Conservation (phyloP, 768 basidiomycete species). For the Leccinellum luteum region DNA sequence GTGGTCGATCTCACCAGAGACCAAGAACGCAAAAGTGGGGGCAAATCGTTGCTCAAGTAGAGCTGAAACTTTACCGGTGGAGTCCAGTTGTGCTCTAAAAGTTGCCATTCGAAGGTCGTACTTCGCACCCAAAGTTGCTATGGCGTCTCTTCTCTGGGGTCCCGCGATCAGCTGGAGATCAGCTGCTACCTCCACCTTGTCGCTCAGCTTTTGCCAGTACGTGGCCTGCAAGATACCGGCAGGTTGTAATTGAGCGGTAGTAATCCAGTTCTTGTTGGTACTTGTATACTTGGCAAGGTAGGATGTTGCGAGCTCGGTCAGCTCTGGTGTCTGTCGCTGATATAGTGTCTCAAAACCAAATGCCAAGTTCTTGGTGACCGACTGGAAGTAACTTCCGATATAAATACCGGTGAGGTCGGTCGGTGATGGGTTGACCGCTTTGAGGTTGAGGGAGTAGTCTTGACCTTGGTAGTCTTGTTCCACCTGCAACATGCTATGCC, state of each 20-base stretch:
- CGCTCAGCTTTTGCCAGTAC: slow-evolving; percentile 94
- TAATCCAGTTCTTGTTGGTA: slow-evolving; percentile 79
- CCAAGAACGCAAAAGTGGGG: slow-evolving; percentile 90
- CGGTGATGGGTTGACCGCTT: slow-evolving; percentile 89
- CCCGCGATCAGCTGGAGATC: slow-evolving; percentile 83
- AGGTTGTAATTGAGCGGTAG: slow-evolving; percentile 86
- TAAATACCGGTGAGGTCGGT: slow-evolving; percentile 88
- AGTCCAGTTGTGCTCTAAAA: slow-evolving; percentile 93
- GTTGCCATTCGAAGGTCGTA: slow-evolving; percentile 93
- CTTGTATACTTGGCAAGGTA: slow-evolving; percentile 81
- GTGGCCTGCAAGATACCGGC: slow-evolving; percentile 84
- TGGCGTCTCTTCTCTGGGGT: slow-evolving; percentile 80
- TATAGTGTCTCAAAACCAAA: slow-evolving; percentile 82
- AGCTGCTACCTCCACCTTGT: slow-evolving; percentile 96
- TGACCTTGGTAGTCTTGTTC: slow-evolving; percentile 92
- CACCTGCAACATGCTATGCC: slow-evolving; percentile 88
- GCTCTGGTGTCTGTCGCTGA: slow-evolving; percentile 73
- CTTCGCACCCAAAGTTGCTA: slow-evolving; percentile 93
- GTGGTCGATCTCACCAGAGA: slow-evolving; percentile 98
- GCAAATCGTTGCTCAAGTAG: slow-evolving; percentile 94
- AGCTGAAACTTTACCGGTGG: slow-evolving; percentile 92
- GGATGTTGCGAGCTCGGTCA: slow-evolving; percentile 67
- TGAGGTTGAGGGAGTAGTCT: slow-evolving; percentile 83
- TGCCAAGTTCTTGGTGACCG: slow-evolving; percentile 85
- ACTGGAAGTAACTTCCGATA: slow-evolving; percentile 89